These are phyloP conservation scores for Rhizopogon vulgaris DNA, from an alignment of 768 basidiomycete species.

Conservation along the genomic window DNA sequence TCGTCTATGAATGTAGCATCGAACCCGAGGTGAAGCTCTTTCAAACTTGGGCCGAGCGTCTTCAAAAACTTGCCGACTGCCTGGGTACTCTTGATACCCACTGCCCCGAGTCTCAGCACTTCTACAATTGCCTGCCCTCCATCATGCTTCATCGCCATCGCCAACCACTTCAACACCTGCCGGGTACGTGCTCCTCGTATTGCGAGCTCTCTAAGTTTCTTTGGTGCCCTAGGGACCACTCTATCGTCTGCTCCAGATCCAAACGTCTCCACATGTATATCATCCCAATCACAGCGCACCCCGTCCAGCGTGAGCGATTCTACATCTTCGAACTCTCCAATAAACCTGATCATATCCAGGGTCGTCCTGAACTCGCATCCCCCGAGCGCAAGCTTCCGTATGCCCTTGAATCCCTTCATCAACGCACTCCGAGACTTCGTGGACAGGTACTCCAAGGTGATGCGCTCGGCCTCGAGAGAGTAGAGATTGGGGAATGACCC, in stretches of 20 bases:
- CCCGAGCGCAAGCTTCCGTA: constrained; percentile 15
- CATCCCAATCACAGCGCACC: constrained; percentile 14
- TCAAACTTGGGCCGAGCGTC: constrained; percentile 14
- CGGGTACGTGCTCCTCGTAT: constrained; percentile 18
- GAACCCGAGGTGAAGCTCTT: constrained; percentile 23
- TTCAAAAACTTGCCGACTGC: constrained; percentile 21
- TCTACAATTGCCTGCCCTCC: neutral
- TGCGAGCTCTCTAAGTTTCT: constrained; percentile 19
- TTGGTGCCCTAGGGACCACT: constrained; percentile 11
- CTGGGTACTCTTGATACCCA: constrained; percentile 19
- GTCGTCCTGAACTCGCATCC: constrained; percentile 20
- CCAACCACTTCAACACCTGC: constrained; percentile 24
- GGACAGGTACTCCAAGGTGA: constrained; percentile 29
- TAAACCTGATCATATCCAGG: constrained; percentile 21
- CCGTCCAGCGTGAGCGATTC: constrained; percentile 24
- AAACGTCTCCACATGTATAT: neutral
- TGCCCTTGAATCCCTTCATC: constrained; percentile 17
- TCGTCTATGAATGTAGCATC: constrained; percentile 23
- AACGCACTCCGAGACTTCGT: constrained; percentile 19
- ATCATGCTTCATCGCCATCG: constrained; percentile 11
- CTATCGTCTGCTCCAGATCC: constrained; percentile 1
- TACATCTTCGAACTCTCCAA: constrained; percentile 20
- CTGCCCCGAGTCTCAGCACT: constrained; percentile 21
- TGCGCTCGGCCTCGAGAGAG: constrained; percentile 21
- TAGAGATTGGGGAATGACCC: constrained; percentile 15